Evolutionary conservation across 257 asterid species (phyloP).

Genomic region (Scutellaria baicalensis): DNA sequence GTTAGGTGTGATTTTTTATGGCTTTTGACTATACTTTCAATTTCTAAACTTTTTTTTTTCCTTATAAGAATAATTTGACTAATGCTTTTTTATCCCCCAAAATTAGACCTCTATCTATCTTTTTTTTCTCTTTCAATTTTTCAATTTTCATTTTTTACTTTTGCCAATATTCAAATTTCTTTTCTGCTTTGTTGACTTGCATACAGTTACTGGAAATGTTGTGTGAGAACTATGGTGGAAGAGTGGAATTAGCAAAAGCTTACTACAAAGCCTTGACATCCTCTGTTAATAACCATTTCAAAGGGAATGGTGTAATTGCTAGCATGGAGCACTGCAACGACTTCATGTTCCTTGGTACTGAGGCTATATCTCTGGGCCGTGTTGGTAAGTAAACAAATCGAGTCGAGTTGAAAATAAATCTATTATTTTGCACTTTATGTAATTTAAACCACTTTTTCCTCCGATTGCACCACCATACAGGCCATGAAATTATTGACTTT

Average conservation of each 20-base stretch:
- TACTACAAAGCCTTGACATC: conserved; percentile 24
- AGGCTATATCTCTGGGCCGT: conserved; percentile 41
- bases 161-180: background rate
- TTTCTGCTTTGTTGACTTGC: background rate
- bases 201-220: conserved; percentile 24
- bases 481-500: too few species aligned
- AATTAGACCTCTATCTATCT: background rate
- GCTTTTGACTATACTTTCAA: too few species aligned
- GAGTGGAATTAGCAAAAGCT: conserved; percentile 32
- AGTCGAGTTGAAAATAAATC: background rate
- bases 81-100: background rate
- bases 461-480: too few species aligned
- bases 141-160: background rate
- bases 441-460: background rate
- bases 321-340: conserved; percentile 50
- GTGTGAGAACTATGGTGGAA: conserved; percentile 26
- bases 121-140: too few species aligned
- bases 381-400: conserved; percentile 21
- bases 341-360: conserved; percentile 44
- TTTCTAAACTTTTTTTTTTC: too few species aligned
- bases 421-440: too few species aligned
- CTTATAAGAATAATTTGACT: background rate
- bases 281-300: conserved; percentile 25
- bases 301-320: conserved; percentile 40
- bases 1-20: too few species aligned